Evolutionary conservation across 2,329 filamentous ascomycete species (phyloP).

Genomic region (Mariannaea elegans): DNA sequence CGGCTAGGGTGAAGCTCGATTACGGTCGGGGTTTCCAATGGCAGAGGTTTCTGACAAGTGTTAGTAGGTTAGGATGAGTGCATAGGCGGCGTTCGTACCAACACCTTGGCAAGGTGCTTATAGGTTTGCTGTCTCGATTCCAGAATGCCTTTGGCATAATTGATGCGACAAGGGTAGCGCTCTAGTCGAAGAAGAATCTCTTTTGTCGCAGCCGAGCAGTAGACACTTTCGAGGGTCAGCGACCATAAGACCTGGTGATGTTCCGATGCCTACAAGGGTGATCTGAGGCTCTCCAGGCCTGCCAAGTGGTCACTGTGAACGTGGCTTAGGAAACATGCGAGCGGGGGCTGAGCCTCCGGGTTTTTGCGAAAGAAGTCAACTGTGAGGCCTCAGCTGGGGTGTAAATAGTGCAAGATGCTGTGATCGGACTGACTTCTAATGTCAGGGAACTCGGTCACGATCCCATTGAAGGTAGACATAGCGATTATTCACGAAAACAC

Average conservation of each 20-base stretch:
- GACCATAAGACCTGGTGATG: neutral
- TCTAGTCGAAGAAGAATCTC: constrained; percentile 85
- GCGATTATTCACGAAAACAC: neutral
- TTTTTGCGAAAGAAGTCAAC: constrained; percentile 83
- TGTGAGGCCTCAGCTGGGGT: constrained; percentile 41
- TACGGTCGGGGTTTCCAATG: constrained; percentile 79
- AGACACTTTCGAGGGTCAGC: constrained; percentile 62
- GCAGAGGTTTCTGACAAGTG: constrained; percentile 72
- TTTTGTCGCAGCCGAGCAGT: constrained; percentile 85
- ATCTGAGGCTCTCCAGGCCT: constrained; percentile 78
- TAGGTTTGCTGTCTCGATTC: constrained; percentile 81
- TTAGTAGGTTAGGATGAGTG: neutral
- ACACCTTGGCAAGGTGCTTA: constrained; percentile 74
- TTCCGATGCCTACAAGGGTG: constrained; percentile 69
- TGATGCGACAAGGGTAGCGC: constrained; percentile 81
- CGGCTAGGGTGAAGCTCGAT: constrained; percentile 77
- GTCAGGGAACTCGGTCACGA: constrained; percentile 79
- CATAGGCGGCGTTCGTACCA: constrained; percentile 54
- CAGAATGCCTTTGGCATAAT: constrained; percentile 79
- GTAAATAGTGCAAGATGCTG: neutral
- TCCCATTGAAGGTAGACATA: constrained; percentile 83
- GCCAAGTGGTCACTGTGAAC: constrained; percentile 89
- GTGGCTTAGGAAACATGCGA: constrained; percentile 91
- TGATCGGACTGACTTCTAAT: constrained; percentile 66
- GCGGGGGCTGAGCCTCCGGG: constrained; percentile 64